Conservation (phyloP, 2,329 filamentous ascomycete genomes). For the Talaromyces sp. region DNA sequence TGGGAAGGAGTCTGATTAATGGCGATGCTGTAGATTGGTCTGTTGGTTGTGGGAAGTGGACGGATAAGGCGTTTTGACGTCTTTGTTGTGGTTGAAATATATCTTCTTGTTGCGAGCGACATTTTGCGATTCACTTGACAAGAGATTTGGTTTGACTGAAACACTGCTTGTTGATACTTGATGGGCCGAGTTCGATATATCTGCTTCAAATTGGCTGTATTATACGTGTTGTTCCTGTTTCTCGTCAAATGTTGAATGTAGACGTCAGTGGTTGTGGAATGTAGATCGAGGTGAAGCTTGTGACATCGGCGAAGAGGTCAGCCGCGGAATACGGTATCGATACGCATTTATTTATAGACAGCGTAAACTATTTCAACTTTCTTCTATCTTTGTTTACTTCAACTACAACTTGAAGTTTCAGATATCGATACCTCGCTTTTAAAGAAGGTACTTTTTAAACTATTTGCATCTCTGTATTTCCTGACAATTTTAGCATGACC, state of each 20-base stretch:
- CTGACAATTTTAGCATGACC: not conserved
- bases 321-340: not conserved
- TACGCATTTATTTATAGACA: not conserved
- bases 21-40: not conserved
- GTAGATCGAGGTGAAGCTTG: not conserved
- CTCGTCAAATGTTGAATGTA: not conserved
- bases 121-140: not conserved
- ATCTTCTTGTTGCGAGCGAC: constrained; percentile 9
- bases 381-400: not conserved
- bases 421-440: too few species aligned
- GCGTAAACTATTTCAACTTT: not conserved
- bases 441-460: not conserved
- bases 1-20: not conserved
- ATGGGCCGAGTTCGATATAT: not conserved
- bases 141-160: not conserved
- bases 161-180: not conserved
- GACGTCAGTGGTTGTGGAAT: not conserved
- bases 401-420: not conserved
- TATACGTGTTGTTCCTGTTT: not conserved
- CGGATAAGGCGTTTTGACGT: not conserved
- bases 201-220: not conserved
- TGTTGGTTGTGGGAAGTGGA: not conserved
- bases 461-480: not conserved
- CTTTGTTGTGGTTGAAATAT: not conserved
- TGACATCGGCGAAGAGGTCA: not conserved